phyloP scores from a whole-genome alignment of 345 rosid genomes.

The Turnera subulata region DNA sequence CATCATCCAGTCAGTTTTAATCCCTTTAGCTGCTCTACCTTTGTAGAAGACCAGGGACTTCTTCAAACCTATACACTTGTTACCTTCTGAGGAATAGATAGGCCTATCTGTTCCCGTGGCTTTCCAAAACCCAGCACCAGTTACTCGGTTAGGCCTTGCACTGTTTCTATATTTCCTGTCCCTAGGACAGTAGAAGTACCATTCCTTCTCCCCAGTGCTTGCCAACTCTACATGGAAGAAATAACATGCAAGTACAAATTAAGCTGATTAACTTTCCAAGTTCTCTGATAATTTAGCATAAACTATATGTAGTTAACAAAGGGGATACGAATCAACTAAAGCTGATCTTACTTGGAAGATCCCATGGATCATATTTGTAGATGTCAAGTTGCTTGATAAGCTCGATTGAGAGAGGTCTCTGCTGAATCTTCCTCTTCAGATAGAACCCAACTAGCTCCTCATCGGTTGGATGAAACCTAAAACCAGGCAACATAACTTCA shows the following conservation, averaged over 20 bases:
- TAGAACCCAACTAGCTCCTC: slow-evolving; percentile 91
- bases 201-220: slow-evolving; percentile 72
- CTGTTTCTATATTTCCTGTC: slow-evolving; percentile 92
- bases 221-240: slow-evolving; percentile 48
- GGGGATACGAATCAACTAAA: too few relatives aligned
- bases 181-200: slow-evolving; percentile 87
- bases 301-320: too few relatives aligned
- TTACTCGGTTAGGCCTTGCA: slow-evolving; percentile 80
- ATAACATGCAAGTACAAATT: background rate
- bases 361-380: slow-evolving; percentile 93
- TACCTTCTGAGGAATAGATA: slow-evolving; percentile 70
- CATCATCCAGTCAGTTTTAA: slow-evolving; percentile 98
- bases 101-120: slow-evolving; percentile 95
- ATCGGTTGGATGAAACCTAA: slow-evolving; percentile 91
- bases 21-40: slow-evolving; percentile 89
- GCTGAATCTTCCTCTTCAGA: slow-evolving; percentile 71
- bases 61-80: slow-evolving; percentile 81
- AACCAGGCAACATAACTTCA: slow-evolving; percentile 74
- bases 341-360: slow-evolving; percentile 69
- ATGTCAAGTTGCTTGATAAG: slow-evolving; percentile 83
- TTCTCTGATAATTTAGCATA: too few relatives aligned
- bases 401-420: slow-evolving; percentile 60
- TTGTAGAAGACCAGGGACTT: slow-evolving; percentile 87
- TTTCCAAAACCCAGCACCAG: slow-evolving; percentile 89
- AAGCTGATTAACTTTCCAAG: too few relatives aligned